phyloP scores from a whole-genome alignment of 495 filamentous ascomycete genomes.

The Astrothelium subdiscretum region DNA sequence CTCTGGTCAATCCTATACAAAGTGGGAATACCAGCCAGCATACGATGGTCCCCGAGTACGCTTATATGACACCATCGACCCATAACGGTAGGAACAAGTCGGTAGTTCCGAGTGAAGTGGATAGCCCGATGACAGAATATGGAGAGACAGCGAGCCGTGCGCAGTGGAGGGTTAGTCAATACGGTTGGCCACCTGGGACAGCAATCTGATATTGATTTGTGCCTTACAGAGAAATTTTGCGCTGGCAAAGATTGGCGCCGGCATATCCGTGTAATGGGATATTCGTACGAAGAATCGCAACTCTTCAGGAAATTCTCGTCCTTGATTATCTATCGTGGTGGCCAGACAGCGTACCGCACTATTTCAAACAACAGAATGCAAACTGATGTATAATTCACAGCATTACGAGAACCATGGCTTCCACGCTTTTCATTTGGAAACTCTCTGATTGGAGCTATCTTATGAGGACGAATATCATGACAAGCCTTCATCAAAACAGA shows the following conservation, averaged over 20 bases:
- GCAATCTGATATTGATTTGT: not conserved
- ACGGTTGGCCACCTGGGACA: not conserved
- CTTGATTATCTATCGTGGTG: no score
- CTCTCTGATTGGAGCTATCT: no score
- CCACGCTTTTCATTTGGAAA: no score
- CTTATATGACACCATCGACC: not conserved
- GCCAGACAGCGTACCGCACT: no score
- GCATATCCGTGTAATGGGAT: not conserved
- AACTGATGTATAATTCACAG: not conserved
- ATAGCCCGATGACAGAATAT: not conserved
- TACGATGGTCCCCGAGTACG: not conserved
- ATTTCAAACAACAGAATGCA: not conserved
- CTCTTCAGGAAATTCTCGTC: not conserved
- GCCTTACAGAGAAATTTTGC: not conserved
- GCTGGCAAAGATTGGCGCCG: not conserved
- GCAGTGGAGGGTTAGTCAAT: not conserved
- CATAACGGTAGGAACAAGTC: not conserved
- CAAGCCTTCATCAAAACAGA: no score
- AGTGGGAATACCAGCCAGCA: not conserved
- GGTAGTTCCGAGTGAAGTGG: not conserved
- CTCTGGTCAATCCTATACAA: not conserved
- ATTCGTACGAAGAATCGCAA: not conserved
- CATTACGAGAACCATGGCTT: not conserved
- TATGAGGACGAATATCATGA: no score
- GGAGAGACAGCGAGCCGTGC: not conserved